Evolutionary conservation across 768 basidiomycete genomes (phyloP).

Genomic region (Ephemerocybe angulata): DNA sequence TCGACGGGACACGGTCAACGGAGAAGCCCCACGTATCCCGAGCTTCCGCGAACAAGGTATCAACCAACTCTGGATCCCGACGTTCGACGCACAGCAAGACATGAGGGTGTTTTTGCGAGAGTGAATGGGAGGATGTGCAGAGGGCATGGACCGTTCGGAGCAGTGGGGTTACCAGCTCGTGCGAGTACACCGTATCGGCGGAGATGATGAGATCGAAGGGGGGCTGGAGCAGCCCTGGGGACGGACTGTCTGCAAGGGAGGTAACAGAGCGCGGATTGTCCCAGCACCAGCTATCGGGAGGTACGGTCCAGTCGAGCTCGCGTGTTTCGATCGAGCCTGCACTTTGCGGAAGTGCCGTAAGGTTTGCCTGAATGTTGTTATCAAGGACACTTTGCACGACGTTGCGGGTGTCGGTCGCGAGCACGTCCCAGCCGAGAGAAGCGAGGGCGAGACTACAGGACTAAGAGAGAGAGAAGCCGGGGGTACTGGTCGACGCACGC

Average conservation of each 20-base stretch:
- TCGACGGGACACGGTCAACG: conserved; percentile 53
- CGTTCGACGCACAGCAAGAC: conserved; percentile 71
- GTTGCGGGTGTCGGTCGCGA: conserved; percentile 69
- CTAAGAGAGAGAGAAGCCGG: conserved; percentile 5
- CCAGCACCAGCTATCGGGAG: conserved; percentile 57
- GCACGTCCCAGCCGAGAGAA: conserved; percentile 69
- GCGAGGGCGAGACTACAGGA: conserved; percentile 54
- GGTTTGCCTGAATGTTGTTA: conserved; percentile 57
- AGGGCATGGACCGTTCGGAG: conserved; percentile 62
- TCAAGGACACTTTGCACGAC: conserved; percentile 62
- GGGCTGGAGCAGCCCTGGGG: conserved; percentile 30
- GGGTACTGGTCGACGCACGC: conserved; percentile 38
- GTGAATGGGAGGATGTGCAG: conserved; percentile 35
- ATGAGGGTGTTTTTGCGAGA: conserved; percentile 36
- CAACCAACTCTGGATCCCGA: conserved; percentile 66
- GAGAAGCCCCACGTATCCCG: conserved; percentile 51
- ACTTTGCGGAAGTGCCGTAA: conserved; percentile 24
- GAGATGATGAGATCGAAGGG: conserved; percentile 77
- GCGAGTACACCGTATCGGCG: conserved; percentile 77
- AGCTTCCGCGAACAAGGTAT: conserved; percentile 55
- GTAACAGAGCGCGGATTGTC: conserved; percentile 26
- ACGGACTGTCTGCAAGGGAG: conserved; percentile 8
- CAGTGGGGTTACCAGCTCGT: conserved; percentile 61
- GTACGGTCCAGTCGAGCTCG: conserved; percentile 68
- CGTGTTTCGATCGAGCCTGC: conserved; percentile 54